Conservation (phyloP, 75 land plant species). For the Sequoia sempervirens region DNA sequence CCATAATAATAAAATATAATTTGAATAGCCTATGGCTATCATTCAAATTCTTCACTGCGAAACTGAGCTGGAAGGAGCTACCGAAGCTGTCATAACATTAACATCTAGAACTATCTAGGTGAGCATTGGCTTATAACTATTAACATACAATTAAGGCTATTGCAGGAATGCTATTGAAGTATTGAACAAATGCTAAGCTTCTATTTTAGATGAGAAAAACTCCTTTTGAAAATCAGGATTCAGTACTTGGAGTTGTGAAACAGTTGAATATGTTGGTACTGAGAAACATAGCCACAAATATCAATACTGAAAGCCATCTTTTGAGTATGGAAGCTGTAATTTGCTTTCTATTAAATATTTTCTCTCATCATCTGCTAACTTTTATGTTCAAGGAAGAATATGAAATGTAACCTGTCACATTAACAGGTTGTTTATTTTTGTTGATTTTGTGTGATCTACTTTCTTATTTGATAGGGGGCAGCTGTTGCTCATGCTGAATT, state of each 20-base stretch:
- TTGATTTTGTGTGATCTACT: background rate
- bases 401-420: background rate
- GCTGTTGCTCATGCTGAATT: conserved; percentile 77
- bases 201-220: too few species aligned
- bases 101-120: too few species aligned
- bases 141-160: too few species aligned
- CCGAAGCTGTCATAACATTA: too few species aligned
- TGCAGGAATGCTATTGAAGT: too few species aligned
- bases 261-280: background rate
- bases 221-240: background rate
- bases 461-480: conserved; percentile 52
- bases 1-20: too few species aligned
- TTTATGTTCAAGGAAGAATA: background rate
- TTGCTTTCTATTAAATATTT: background rate
- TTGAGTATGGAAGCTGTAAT: background rate
- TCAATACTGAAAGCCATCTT: background rate
- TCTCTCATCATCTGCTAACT: background rate
- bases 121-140: too few species aligned
- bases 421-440: background rate
- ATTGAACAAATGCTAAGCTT: background rate
- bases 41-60: too few species aligned
- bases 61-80: too few species aligned
- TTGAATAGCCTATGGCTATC: too few species aligned
- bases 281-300: background rate
- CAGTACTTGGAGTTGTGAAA: background rate